Evolutionary conservation across 1,139 yeast species (phyloP), one percentile per base, ranked within the genome.

Genomic region (Magnusiomyces sp.): DNA sequence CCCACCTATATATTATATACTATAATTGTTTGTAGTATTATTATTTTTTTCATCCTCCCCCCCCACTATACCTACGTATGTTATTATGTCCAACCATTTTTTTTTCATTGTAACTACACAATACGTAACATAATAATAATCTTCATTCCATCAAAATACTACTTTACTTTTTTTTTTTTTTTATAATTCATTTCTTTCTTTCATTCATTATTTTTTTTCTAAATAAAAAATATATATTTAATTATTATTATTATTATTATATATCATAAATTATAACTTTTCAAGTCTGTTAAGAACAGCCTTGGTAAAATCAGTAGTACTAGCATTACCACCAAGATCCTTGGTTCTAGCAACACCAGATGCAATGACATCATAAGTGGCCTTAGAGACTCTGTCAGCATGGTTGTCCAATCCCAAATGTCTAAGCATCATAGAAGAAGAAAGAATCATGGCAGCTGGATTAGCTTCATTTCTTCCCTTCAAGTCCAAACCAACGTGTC

Each of bases 401-500:
- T 81, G 76, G 49, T 75, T 76, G 64, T 84, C 87, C 62, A 90
- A 77, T 57, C 97, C 97, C 67, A 90, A 79, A 72, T 90, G 97
- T 75, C 96, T 86, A 75, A 90, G 79, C 83, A 90, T 72, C 85
- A 90, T 82, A 59, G 90, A 73, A 49, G 95, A 80, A 53, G 95
- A 87, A 66, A 90, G 78, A 64, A 90, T 84, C 94, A 90, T 84
- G 62, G 96, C 97, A 56, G 97, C 88, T 71, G 98, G 98, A 81
- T 92, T 92, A 59, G 97, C 97, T 59, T 86, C 77, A 76, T 88
- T 85, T 72, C 86, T 81, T 67, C 95, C 97, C 76, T 87, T 79
- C 69, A 92, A 86, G 73, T 90, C 97, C 65, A 89, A 79, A 72
- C 97, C 98, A 64, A 90, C 97, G 75, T 92, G 98, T 79, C 97